Conservation (phyloP, 2,329 filamentous ascomycete species). For the Cladobotryum mycophilum region DNA sequence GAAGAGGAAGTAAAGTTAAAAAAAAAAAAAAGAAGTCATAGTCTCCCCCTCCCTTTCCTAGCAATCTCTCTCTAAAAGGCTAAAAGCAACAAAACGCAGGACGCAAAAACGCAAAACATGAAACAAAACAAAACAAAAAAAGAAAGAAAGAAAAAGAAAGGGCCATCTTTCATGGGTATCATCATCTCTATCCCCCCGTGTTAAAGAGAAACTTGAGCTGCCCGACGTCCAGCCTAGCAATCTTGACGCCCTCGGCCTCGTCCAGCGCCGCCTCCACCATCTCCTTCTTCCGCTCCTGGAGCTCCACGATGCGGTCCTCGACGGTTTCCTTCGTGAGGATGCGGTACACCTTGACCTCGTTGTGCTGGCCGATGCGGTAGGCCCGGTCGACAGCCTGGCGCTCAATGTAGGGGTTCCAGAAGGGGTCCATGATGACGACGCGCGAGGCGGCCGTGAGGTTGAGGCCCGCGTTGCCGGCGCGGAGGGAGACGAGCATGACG, state of each 20-base stretch:
- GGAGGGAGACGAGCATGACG: conserved; percentile 75
- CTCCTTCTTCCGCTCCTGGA: conserved; percentile 73
- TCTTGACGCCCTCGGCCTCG: conserved; percentile 60
- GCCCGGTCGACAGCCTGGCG: conserved; percentile 88
- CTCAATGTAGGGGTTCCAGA: conserved; percentile 92
- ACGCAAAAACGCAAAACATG: too few species aligned
- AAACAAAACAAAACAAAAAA: neutral
- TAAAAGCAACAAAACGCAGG: too few species aligned
- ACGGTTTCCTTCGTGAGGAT: conserved; percentile 72
- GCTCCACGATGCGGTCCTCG: conserved; percentile 74
- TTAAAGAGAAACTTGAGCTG: conserved; percentile 67
- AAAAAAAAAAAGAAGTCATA: too few species aligned
- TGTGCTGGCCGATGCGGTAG: conserved; percentile 76
- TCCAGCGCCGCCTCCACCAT: conserved; percentile 76
- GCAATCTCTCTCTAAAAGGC: too few species aligned
- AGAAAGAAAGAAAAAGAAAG: neutral
- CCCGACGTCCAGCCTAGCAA: conserved; percentile 58
- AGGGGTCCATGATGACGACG: conserved; percentile 86
- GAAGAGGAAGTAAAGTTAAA: too few species aligned
- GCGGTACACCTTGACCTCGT: conserved; percentile 71
- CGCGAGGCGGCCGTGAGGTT: conserved; percentile 79
- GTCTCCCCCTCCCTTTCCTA: too few species aligned
- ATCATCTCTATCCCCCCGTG: conserved; percentile 8
- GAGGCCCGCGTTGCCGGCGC: conserved; percentile 76
- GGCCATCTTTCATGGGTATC: neutral